A percentile compares a stretch with the other conserved stretches of the same genome.
Evolutionary conservation across 345 rosid genomes (phyloP).

Genomic region (Mercurialis annua): DNA sequence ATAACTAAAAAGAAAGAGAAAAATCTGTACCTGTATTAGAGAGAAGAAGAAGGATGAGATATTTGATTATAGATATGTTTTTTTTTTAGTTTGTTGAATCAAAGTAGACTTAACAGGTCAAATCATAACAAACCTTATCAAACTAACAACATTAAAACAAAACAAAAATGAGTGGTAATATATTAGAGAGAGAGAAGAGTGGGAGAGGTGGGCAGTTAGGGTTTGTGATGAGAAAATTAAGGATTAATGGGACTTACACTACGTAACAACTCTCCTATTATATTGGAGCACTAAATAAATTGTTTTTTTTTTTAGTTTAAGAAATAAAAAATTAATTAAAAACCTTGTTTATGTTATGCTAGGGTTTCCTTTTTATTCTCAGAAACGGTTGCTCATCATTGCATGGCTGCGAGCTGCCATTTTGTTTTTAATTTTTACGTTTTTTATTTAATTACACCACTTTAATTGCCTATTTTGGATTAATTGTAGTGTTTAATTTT

Average conservation of each 20-base stretch:
- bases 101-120: slow-evolving; percentile 6
- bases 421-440: background rate
- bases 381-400: background rate
- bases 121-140: background rate
- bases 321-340: no score
- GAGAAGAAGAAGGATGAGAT: background rate
- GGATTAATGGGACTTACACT: background rate
- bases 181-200: slow-evolving; percentile 3
- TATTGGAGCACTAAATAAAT: background rate
- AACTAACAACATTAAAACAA: background rate
- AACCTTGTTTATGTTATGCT: background rate
- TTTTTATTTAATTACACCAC: background rate
- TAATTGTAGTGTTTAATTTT: no score
- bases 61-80: slow-evolving; percentile 5
- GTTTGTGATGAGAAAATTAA: background rate
- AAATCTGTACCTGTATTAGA: background rate
- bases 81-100: background rate
- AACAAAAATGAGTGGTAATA: background rate
- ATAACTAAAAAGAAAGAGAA: background rate
- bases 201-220: slow-evolving; percentile 11
- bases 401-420: slow-evolving; percentile 9
- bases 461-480: background rate
- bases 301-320: no score
- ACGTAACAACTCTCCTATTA: slow-evolving; percentile 10
- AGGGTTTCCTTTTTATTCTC: slow-evolving; percentile 11